A percentile compares a stretch with the other conserved stretches of the same genome.
Evolutionary conservation across 2,329 filamentous ascomycete species (phyloP).

Genomic region (Claviceps africana): DNA sequence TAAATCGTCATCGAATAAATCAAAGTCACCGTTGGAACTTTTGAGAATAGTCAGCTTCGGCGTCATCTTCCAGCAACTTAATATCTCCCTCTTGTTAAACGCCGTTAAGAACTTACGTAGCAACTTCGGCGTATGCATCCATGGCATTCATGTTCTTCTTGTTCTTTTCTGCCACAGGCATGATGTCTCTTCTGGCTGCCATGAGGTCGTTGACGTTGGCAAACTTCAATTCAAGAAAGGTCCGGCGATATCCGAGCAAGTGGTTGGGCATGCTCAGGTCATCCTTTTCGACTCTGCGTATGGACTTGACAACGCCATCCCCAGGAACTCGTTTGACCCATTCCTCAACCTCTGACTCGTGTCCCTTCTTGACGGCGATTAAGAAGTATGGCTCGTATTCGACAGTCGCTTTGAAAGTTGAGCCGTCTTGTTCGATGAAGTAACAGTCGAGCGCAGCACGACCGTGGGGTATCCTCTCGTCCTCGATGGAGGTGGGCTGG

Average conservation of each 20-base stretch:
- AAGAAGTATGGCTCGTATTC: slow-evolving; percentile 97
- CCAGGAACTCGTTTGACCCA: slow-evolving; percentile 69
- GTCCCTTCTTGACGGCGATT: slow-evolving; percentile 74
- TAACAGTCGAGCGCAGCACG: slow-evolving; percentile 90
- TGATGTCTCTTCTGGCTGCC: slow-evolving; percentile 67
- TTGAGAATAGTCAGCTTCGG: slow-evolving; percentile 7
- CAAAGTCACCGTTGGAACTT: slow-evolving; percentile 68
- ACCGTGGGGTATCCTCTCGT: slow-evolving; percentile 70
- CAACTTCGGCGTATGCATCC: slow-evolving; percentile 96
- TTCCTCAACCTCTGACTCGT: slow-evolving; percentile 89
- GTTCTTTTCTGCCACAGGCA: slow-evolving; percentile 90
- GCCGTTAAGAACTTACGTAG: slow-evolving; percentile 44
- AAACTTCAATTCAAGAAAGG: slow-evolving; percentile 77
- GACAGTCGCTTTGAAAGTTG: slow-evolving; percentile 88
- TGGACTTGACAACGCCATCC: slow-evolving; percentile 68
- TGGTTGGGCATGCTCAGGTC: slow-evolving; percentile 94
- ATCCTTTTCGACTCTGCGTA: slow-evolving; percentile 75
- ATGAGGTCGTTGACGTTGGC: slow-evolving; percentile 77
- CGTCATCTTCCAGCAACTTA: too few relatives aligned
- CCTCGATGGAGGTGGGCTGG: slow-evolving; percentile 76
- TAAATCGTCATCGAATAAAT: slow-evolving; percentile 88
- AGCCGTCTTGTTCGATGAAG: slow-evolving; percentile 80
- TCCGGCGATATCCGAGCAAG: slow-evolving; percentile 76
- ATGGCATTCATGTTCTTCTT: slow-evolving; percentile 92
- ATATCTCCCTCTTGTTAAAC: not conserved